phyloP scores from a whole-genome alignment of 768 basidiomycete genomes.

The Lentinula guzmanii region DNA sequence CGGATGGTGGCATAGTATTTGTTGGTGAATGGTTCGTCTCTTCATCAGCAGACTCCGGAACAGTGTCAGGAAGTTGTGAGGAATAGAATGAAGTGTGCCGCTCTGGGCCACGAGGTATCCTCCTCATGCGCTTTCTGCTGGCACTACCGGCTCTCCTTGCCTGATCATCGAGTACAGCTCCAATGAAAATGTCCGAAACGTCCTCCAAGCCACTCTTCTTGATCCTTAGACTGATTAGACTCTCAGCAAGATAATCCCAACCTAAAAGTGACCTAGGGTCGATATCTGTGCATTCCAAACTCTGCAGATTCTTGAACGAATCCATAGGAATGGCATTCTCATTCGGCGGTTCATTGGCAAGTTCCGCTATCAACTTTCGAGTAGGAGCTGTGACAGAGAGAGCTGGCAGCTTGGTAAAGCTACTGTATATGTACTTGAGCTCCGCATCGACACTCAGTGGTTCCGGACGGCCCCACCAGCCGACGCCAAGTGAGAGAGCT shows the following conservation, averaged over 20 bases:
- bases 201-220: conserved; percentile 80
- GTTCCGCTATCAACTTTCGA: conserved; percentile 60
- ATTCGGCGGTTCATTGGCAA: conserved; percentile 61
- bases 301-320: conserved; percentile 79
- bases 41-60: conserved; percentile 40
- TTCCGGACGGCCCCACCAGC: conserved; percentile 66
- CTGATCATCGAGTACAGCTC: conserved; percentile 74
- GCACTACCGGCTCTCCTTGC: conserved; percentile 53
- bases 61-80: conserved; percentile 49
- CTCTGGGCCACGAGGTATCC: conserved; percentile 31
- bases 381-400: conserved; percentile 61
- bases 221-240: conserved; percentile 68
- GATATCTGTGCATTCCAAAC: conserved; percentile 68
- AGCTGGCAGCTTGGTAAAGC: conserved; percentile 87
- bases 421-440: conserved; percentile 83
- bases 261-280: conserved; percentile 80
- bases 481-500: conserved; percentile 60
- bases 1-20: conserved; percentile 18
- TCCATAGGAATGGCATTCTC: conserved; percentile 77
- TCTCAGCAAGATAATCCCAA: conserved; percentile 74
- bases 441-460: conserved; percentile 60
- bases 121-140: conserved; percentile 39
- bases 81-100: conserved; percentile 42
- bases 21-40: conserved; percentile 1
- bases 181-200: conserved; percentile 68